Conservation (phyloP, 768 basidiomycete genomes). For the Serpula lacrymans region DNA sequence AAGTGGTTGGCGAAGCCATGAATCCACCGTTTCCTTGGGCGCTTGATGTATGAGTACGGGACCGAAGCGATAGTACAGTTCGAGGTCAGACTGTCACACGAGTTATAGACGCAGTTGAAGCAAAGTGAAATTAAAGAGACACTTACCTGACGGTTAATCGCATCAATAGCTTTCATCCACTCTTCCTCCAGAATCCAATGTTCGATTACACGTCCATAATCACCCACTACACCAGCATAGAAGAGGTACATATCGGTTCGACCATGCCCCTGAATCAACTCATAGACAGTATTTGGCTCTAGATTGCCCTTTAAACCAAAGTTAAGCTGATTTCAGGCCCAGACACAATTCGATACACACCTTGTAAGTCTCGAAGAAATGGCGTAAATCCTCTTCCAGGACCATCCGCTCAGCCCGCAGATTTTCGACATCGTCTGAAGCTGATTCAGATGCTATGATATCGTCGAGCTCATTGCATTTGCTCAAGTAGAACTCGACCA, state of each 20-base stretch:
- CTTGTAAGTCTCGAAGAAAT: conserved; percentile 94
- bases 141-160: conserved; percentile 83
- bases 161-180: conserved; percentile 87
- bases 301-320: conserved; percentile 70
- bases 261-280: conserved; percentile 91
- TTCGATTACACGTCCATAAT: conserved; percentile 80
- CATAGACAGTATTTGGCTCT: conserved; percentile 82
- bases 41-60: conserved; percentile 82
- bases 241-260: conserved; percentile 89
- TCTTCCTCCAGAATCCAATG: conserved; percentile 92
- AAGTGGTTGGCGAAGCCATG: conserved; percentile 80
- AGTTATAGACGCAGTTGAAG: conserved; percentile 4
- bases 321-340: conserved; percentile 1
- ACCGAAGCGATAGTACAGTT: conserved; percentile 91
- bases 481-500: conserved; percentile 94
- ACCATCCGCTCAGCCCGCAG: conserved; percentile 74
- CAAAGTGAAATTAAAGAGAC: conserved; percentile 1
- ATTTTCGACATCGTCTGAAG: conserved; percentile 81
- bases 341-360: conserved; percentile 34
- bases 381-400: conserved; percentile 88
- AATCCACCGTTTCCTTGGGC: conserved; percentile 88
- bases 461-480: conserved; percentile 98
- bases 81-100: conserved; percentile 64
- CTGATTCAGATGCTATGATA: conserved; percentile 81
- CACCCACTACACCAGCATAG: conserved; percentile 80